A percentile compares a stretch with the other conserved stretches of the same genome.
Evolutionary conservation across 2,329 filamentous ascomycete species (phyloP).

Genomic region (Fusarium newnesense): DNA sequence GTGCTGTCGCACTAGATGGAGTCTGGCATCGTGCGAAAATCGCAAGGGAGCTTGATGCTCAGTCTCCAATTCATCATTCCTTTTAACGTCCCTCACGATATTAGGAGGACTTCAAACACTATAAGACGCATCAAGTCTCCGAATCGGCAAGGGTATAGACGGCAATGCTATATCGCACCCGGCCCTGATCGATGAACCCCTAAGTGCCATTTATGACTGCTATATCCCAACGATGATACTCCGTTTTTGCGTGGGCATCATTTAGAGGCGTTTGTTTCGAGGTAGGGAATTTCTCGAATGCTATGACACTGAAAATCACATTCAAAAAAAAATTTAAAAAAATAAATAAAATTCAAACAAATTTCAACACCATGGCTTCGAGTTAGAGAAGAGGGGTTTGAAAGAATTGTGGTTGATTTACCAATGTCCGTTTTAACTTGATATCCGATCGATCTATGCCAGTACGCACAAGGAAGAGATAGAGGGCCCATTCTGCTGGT

Average conservation of each 20-base stretch:
- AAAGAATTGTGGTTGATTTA: conserved; percentile 7
- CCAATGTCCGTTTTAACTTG: conserved; percentile 6
- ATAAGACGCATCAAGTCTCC: neutral
- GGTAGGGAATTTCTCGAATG: conserved; percentile 19
- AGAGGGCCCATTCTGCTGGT: conserved; percentile 2
- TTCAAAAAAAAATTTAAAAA: neutral
- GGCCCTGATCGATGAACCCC: neutral
- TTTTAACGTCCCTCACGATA: neutral
- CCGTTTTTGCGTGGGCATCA: conserved; percentile 33
- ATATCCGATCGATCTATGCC: conserved; percentile 24
- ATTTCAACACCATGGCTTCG: conserved; percentile 6
- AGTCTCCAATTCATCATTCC: conserved; percentile 11
- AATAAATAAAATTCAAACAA: neutral
- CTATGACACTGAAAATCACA: conserved; percentile 20
- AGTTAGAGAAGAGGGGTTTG: conserved; percentile 30
- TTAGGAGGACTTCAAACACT: neutral
- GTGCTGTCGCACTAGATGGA: conserved; percentile 15
- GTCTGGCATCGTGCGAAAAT: conserved; percentile 25
- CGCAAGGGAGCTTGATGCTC: conserved; percentile 30
- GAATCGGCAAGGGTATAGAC: conserved; percentile 14
- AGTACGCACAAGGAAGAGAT: conserved; percentile 1
- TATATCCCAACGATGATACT: conserved; percentile 10
- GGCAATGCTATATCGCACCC: neutral
- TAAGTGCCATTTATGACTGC: conserved; percentile 21
- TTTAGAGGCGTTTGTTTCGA: conserved; percentile 42